These are phyloP conservation scores for Spizellomyces punctatus DNA, from an alignment of 192 early-diverging fungal genomes.

Conservation along the genomic window DNA sequence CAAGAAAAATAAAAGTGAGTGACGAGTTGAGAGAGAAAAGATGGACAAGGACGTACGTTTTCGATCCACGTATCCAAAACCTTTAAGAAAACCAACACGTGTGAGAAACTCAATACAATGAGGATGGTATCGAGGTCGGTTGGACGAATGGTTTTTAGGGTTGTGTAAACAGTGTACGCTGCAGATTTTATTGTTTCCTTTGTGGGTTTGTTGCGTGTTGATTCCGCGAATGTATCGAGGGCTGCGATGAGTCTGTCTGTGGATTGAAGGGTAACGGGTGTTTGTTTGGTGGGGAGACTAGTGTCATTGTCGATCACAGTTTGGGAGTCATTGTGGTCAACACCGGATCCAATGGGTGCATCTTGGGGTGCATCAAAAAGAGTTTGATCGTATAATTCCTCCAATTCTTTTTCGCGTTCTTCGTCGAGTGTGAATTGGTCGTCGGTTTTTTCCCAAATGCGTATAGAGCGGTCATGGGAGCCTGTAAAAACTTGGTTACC, in stretches of 20 bases:
- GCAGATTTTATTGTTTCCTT: constrained; percentile 43
- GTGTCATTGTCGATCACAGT: constrained; percentile 8
- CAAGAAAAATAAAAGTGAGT: not conserved
- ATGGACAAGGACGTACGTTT: constrained; percentile 51
- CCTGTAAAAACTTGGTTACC: constrained; percentile 87
- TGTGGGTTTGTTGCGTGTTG: constrained; percentile 2
- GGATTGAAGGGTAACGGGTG: constrained; percentile 93
- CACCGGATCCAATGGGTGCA: constrained; percentile 50
- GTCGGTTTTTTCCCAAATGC: constrained; percentile 96
- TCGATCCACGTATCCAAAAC: constrained; percentile 83
- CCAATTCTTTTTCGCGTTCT: constrained; percentile 92
- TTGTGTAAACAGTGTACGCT: constrained; percentile 67
- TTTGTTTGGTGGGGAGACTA: constrained; percentile 63
- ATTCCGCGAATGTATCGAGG: constrained; percentile 57
- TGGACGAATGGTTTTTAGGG: constrained; percentile 76
- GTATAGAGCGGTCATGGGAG: constrained; percentile 92
- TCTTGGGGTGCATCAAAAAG: constrained; percentile 37
- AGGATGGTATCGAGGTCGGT: constrained; percentile 88
- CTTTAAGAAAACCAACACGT: constrained; percentile 75
- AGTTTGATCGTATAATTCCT: constrained; percentile 85
- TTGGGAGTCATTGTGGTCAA: constrained; percentile 31
- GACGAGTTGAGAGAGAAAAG: not conserved
- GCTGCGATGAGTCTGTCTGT: constrained; percentile 94
- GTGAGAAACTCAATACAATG: constrained; percentile 83
- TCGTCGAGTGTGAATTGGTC: constrained; percentile 95